Base-by-base conservation (phyloP, 805 yeast species). In the Nakazawaea holstii region DNA sequence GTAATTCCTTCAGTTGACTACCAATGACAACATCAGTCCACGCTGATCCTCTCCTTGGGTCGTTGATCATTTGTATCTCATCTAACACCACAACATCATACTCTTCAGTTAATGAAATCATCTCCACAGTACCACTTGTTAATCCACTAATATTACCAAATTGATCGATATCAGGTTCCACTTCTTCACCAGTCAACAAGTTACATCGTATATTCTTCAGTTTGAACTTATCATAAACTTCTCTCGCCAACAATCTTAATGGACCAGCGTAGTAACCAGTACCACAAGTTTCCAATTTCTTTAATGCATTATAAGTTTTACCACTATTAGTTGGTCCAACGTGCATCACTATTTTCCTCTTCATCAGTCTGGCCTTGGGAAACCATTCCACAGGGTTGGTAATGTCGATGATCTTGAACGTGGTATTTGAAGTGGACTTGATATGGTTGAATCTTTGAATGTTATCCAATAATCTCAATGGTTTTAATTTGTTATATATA, bases 271-370 rank as follows among this genome's bases (percentile, higher is more conserved):
- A 94, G 54, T 85, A 87, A 0, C 99, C 99, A 15, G 81, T 74
- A 30, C 79, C 72, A 13, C 89, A 80, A 17, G 64, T 57, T 55
- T 81, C 81, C 42, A 94, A 70, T 47, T 80, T 73, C 56, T 84
- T 73, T 40, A 94, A 67, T 0, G 98, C 96, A 41, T 78, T 76
- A 59, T 87, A 87, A 0, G 98, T 94, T 59, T 94, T 94, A 10
- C 99, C 99, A 54, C 94, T 83, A 62, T 94, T 94, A 0, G 99
- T 94, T 1, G 99, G 99, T 0, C 99, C 99, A 9, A 94, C 87
- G 61, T 94, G 99, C 81, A 94, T 77, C n/a, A 85, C 75, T 42
- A 94, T 73, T 43, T 84, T 82, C 35, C 99, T 71, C 53, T 80
- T 82, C 69, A 89, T 70, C 52, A 80, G 77, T 35, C 98, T 72